Base-by-base conservation (phyloP, 331 rosid genomes). In the Spiraea crenata region DNA sequence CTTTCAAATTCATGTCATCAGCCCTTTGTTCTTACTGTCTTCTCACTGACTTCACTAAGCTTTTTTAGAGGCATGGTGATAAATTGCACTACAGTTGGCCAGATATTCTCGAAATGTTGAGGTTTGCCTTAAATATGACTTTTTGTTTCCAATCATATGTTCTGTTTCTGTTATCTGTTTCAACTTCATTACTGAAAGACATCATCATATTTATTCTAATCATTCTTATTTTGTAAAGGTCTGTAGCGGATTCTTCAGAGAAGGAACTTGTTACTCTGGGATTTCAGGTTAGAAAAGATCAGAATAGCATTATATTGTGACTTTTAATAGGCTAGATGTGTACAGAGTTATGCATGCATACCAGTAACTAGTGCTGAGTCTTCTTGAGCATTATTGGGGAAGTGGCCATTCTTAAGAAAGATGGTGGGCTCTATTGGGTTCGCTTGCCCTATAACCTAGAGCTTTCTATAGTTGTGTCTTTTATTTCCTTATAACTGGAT, bases 221-320 rank as follows among this genome's bases (percentile, higher is more conserved):
- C 31, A 25, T 75, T 49, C 55, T 73, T 77, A 60, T 81, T 71
- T 82, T 74, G 77, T 72, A 44, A 77, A 93, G 98, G 89, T 88
- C 85, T 76, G 98, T 93, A 67, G 97, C 99, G 25, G 97, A 93
- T 78, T 91, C 83, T 79, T 79, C 87, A 11, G 97, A 93, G 82
- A 93, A 93, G 85, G 99, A 93, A 79, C 85, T 91, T 69, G 93
- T 93, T 76, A 85, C 99, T 71, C 80, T 93, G 67, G 99, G 97
- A 60, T 93, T 91, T 76, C 99, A 93, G 98, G 98, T 93, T 67
- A 74, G 87, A 65, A 77, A 64, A 55, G 70, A 66, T 68, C 49
- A 12, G 45, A 41, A 55, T 41, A 41, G 46, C 1, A 38, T 55
- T 69, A 13, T 41, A 4, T 55, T 55, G 63, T 6, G 9, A 34